These are phyloP conservation scores for Mangifera indica DNA, from an alignment of 345 rosid genomes.

Conservation along the genomic window DNA sequence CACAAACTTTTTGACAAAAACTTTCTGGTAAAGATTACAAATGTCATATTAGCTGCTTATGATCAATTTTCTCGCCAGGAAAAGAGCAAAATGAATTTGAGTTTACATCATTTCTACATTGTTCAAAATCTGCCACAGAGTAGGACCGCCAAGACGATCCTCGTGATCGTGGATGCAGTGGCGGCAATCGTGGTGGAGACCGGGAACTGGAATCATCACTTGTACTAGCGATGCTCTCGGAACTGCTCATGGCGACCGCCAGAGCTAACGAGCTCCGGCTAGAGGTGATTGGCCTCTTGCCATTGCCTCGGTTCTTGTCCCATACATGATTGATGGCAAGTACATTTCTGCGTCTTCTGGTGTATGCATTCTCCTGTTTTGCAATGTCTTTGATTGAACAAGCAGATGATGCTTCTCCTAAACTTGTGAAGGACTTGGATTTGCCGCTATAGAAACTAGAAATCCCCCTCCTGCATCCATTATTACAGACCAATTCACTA, in stretches of 20 bases:
- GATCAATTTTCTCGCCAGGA: constrained; percentile 12
- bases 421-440: constrained; percentile 71
- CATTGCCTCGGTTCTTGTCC: constrained; percentile 51
- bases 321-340: constrained; percentile 58
- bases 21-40: background rate
- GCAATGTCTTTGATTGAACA: constrained; percentile 56
- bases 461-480: constrained; percentile 67
- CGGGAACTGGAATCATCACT: constrained; percentile 52
- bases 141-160: constrained; percentile 55
- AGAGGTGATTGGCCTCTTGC: constrained; percentile 53
- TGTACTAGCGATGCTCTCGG: constrained; percentile 53
- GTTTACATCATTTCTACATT: constrained; percentile 27
- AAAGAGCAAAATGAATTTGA: background rate
- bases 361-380: constrained; percentile 71
- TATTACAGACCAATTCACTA: background rate
- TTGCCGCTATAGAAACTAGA: constrained; percentile 81
- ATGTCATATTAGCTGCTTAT: constrained; percentile 1
- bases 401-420: constrained; percentile 48
- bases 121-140: constrained; percentile 60
- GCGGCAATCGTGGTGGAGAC: constrained; percentile 67
- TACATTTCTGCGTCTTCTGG: constrained; percentile 53
- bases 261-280: constrained; percentile 71
- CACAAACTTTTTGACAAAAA: too few relatives aligned
- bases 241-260: constrained; percentile 62
- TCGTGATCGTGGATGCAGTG: constrained; percentile 40